phyloP scores from a whole-genome alignment of 345 rosid genomes.

The Erucastrum elatum region DNA sequence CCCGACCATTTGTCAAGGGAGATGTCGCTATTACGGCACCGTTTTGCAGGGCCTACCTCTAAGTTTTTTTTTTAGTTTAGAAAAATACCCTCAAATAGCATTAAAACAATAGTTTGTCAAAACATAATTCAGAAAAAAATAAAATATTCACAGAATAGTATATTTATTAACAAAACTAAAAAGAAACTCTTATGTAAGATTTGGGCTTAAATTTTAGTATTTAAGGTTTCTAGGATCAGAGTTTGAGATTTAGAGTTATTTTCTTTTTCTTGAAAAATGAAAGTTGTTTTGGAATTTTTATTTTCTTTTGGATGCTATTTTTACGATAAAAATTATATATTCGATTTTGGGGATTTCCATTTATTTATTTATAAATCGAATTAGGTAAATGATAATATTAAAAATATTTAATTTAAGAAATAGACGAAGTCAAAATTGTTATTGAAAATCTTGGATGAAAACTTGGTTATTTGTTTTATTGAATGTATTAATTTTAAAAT shows the following conservation, averaged over 20 bases:
- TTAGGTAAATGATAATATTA: not conserved
- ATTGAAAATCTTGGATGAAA: not conserved
- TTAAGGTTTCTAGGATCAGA: not conserved
- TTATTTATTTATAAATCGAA: not conserved
- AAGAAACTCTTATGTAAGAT: not conserved
- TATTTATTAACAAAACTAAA: not conserved
- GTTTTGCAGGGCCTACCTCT: conserved; percentile 25
- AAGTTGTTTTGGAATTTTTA: not conserved
- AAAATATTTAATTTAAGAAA: not conserved
- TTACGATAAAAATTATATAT: not conserved
- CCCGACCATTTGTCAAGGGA: conserved; percentile 12
- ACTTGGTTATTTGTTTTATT: not conserved
- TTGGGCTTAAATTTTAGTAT: not conserved
- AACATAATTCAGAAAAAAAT: not conserved
- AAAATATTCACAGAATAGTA: not conserved
- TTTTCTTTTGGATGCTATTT: not conserved
- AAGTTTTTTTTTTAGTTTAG: not conserved
- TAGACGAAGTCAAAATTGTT: not conserved
- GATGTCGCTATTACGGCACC: conserved; percentile 37
- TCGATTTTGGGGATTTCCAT: not conserved
- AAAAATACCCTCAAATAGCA: not conserved
- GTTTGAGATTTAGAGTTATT: not conserved
- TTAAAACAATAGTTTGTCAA: not conserved
- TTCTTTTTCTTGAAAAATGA: not conserved
- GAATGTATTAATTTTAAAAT: not conserved